Evolutionary conservation across 139 green algal species (phyloP), one percentile per base, ranked within the genome.

Genomic region (Chlamydomonas eustigma): DNA sequence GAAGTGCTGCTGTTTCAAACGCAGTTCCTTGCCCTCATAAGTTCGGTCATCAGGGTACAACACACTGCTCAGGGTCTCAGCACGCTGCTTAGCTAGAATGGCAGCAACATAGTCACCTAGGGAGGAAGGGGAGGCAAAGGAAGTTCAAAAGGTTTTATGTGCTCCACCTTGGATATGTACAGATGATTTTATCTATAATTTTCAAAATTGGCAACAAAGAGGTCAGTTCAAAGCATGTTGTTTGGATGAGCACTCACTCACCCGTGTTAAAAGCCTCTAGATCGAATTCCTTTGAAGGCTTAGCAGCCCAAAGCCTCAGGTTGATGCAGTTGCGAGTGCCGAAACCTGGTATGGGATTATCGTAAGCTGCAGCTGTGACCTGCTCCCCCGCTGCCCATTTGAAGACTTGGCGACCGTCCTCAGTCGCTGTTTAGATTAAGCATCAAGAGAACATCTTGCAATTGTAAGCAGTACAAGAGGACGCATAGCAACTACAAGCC

Each of bases 1-100:
- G 88, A 99, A 99, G 90, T 97, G 92, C 90, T 99, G 96, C 88
- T 99, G 96, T 86, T 98, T 98, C 31, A 99, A 90, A 38, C 96
- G 91, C 81, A 99, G 88, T 91, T 97, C 93, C 83, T 97, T 97
- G 83, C 96, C 96, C 85, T 97, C 91, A 71, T 96, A 97, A 28
- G 91, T 98, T 73, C 89, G 86, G 90, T 99, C 96, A 72, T 98
- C 91, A 35, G 96, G 96, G 89, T 99, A 99, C 25, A 99, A 91
- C 84, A 99, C 96, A 25, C 75, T 88, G 72, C 82, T 93, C 76
- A 99, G 93, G 24, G 95, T 96, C 89, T 99, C 96, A 3, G 96
- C 95, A 38, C 93, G 86, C 88, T 99, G 94, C 90, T 97, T 97
- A 76, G 80, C 81, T 66, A 97, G 81, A 68, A 99, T 98, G 64